Evolutionary conservation across 2,329 filamentous ascomycete species (phyloP), one percentile per base, ranked within the genome.

Genomic region (Tolypocladium guangdongense): DNA sequence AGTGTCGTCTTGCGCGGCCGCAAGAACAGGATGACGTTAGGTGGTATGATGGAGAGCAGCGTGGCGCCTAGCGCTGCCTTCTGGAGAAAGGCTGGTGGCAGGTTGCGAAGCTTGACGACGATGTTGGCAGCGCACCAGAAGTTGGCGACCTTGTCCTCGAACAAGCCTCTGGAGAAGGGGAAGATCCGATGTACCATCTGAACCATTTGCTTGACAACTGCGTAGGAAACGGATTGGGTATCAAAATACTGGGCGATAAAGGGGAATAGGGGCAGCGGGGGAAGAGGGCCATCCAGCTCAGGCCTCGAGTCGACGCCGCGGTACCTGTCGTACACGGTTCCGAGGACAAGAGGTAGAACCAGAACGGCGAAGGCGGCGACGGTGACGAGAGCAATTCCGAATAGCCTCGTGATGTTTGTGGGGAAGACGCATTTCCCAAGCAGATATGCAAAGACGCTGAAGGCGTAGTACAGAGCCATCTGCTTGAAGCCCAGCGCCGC

Each of bases 61-160:
- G 93, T 99, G 2, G 86, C 79, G 1, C 78, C 72, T 1, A 96
- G 77, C 2, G 93, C 89, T 1, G 83, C 81, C 52, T 82, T 82
- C 66, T 95, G 90, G 33, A 99, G 80, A 7, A 90, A 68, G 8
- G 80, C 77, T 3, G 82, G 70, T 1, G 88, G 83, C 59, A 90
- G 93, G 20, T 81, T 74, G 57, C 87, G 81, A 38, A 99, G 81
- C 71, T 99, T 99, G 72, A 96, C 78, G 53, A 95, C 78, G 1
- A 93, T 86, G 66, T 97, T 95, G 53, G 92, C 77, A 5, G 90
- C 86, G 66, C 93, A 99, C 93, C 93, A 99, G 63, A 96, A 87
- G 66, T 99, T 99, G 64, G 93, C 93, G 22, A 99, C 95, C 71
- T 99, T 99, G 74, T 97, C 93, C 71, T 99, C 95, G 63, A 97